Percentiles rank a stretch among this genome's conserved stretches.
phyloP scores from a whole-genome alignment of 768 basidiomycete genomes.

The Fomitopsis serialis region DNA sequence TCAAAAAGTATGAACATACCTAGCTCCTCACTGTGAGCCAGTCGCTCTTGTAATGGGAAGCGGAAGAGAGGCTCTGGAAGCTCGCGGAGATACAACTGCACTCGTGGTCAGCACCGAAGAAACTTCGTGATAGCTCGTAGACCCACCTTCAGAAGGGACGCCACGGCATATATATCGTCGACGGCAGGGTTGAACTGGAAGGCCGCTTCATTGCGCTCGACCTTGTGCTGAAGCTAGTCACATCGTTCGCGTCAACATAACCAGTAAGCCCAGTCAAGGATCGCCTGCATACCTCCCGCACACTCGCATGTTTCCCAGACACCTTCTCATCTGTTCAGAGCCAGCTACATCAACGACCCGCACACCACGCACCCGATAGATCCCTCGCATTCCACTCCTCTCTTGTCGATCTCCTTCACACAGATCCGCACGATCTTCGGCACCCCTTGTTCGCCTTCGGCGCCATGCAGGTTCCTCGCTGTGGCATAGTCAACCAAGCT shows the following conservation, averaged over 20 bases:
- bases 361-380: constrained; percentile 56
- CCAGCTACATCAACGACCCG: neutral
- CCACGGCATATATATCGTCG: constrained; percentile 81
- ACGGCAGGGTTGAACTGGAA: constrained; percentile 67
- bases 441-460: constrained; percentile 58
- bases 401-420: constrained; percentile 74
- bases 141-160: constrained; percentile 79
- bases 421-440: constrained; percentile 81
- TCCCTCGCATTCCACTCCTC: constrained; percentile 74
- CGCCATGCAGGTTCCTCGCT: constrained; percentile 49
- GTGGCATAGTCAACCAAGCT: constrained; percentile 87
- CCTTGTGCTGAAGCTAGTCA: constrained; percentile 71
- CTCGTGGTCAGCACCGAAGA: neutral
- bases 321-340: constrained; percentile 40
- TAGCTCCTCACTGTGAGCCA: constrained; percentile 73
- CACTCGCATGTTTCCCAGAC: constrained; percentile 78
- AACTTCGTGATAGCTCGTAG: neutral
- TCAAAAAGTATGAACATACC: constrained; percentile 38
- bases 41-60: constrained; percentile 72
- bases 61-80: constrained; percentile 88
- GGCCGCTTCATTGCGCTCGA: constrained; percentile 74
- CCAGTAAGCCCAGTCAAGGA: neutral
- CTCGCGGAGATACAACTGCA: constrained; percentile 74
- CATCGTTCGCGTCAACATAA: neutral
- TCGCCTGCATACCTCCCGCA: constrained; percentile 61